These are phyloP conservation scores for Apiotrichum domesticum DNA, from an alignment of 1,284 basidiomycete species.

Conservation along the genomic window DNA sequence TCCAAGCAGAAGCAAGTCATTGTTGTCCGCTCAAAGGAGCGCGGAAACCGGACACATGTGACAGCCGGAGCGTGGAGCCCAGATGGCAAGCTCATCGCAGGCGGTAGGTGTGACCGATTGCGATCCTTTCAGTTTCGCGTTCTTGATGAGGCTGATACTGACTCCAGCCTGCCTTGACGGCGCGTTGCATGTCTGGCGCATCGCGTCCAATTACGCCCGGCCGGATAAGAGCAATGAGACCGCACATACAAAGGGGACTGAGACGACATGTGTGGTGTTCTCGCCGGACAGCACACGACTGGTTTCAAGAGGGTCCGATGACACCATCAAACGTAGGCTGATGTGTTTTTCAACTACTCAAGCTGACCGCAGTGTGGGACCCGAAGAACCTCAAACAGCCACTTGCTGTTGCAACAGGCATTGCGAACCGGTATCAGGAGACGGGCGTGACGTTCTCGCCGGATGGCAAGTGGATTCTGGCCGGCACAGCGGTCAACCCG, in stretches of 20 bases:
- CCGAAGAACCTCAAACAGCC: slow-evolving; percentile 80
- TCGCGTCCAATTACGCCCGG: slow-evolving; percentile 83
- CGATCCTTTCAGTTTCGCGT: neutral
- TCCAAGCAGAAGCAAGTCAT: slow-evolving; percentile 89
- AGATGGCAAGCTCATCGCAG: slow-evolving; percentile 78
- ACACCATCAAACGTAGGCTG: slow-evolving; percentile 82
- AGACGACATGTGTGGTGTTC: slow-evolving; percentile 77
- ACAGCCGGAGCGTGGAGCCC: slow-evolving; percentile 77
- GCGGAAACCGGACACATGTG: slow-evolving; percentile 90
- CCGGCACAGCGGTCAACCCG: slow-evolving; percentile 60
- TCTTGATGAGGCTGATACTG: neutral
- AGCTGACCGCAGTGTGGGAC: slow-evolving; percentile 73
- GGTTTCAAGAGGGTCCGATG: slow-evolving; percentile 82
- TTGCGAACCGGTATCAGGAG: slow-evolving; percentile 77
- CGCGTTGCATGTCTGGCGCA: slow-evolving; percentile 84
- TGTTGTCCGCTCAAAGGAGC: slow-evolving; percentile 90
- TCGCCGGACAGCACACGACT: slow-evolving; percentile 74
- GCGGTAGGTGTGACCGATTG: slow-evolving; percentile 57
- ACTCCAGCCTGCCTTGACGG: slow-evolving; percentile 79
- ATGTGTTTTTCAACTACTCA: too few relatives aligned
- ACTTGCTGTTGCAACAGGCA: slow-evolving; percentile 56
- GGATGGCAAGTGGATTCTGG: slow-evolving; percentile 77
- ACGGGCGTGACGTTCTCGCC: slow-evolving; percentile 92
- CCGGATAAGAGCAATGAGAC: slow-evolving; percentile 77
- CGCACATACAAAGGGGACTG: slow-evolving; percentile 75